Evolutionary conservation across 257 asterid species (phyloP).

Genomic region (Solanum paucissectum): DNA sequence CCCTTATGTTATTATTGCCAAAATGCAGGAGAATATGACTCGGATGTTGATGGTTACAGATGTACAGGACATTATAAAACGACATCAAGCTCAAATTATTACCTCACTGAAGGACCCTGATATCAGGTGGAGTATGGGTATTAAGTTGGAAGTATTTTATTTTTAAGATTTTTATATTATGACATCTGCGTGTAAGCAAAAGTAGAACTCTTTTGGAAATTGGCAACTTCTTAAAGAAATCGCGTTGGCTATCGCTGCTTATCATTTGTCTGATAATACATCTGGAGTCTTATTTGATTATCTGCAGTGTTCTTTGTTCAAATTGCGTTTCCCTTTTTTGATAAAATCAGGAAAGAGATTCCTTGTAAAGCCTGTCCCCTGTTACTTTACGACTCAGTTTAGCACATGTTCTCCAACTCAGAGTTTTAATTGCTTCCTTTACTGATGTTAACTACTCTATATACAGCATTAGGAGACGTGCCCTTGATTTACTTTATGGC

Average conservation of each 20-base stretch:
- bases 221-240: neutral
- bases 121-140: constrained; percentile 50
- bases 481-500: constrained; percentile 94
- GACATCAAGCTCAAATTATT: constrained; percentile 96
- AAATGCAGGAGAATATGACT: constrained; percentile 88
- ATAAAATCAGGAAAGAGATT: neutral
- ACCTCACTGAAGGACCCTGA: constrained; percentile 98
- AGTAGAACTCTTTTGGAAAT: neutral
- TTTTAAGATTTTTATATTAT: neutral
- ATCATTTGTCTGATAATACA: neutral
- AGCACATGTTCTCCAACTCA: neutral
- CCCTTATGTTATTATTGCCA: neutral
- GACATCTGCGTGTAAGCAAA: neutral
- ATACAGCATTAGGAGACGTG: constrained; percentile 88
- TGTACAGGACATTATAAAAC: constrained; percentile 85
- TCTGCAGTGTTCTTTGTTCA: neutral
- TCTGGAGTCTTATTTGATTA: neutral
- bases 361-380: neutral
- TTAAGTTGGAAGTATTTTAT: neutral
- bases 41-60: constrained; percentile 98
- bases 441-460: constrained; percentile 8
- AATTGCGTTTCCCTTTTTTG: neutral
- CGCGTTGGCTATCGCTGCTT: neutral
- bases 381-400: neutral
- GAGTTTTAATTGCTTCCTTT: neutral